Conservation (phyloP, 768 basidiomycete genomes). For the Coprinopsis marcescibilis region DNA sequence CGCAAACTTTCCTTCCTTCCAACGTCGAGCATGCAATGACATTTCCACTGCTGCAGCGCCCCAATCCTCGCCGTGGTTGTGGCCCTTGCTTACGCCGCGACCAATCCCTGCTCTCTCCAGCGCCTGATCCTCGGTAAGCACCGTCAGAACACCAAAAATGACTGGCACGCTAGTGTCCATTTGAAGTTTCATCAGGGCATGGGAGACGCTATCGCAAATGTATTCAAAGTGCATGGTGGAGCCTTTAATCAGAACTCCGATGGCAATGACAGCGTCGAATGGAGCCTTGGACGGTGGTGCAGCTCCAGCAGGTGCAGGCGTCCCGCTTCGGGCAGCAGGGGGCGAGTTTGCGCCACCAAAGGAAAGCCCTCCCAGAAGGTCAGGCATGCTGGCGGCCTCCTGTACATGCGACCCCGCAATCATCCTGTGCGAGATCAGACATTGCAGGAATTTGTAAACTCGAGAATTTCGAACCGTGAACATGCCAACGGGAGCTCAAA, state of each 20-base stretch:
- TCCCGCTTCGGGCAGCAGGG: slow-evolving; percentile 37
- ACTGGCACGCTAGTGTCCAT: slow-evolving; percentile 91
- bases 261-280: slow-evolving; percentile 94
- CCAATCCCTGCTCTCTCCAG: slow-evolving; percentile 90
- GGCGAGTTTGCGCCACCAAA: slow-evolving; percentile 30
- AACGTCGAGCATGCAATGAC: slow-evolving; percentile 59
- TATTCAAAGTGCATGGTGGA: slow-evolving; percentile 99
- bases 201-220: slow-evolving; percentile 90
- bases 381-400: slow-evolving; percentile 68
- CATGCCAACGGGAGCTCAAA: slow-evolving; percentile 91
- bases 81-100: slow-evolving; percentile 61
- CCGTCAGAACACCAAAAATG: slow-evolving; percentile 94
- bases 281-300: slow-evolving; percentile 46
- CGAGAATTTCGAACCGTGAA: slow-evolving; percentile 54
- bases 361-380: slow-evolving; percentile 67
- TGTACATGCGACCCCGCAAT: slow-evolving; percentile 86
- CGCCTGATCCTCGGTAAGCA: slow-evolving; percentile 90
- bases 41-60: slow-evolving; percentile 95
- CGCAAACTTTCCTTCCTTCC: slow-evolving; percentile 66
- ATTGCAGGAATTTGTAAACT: slow-evolving; percentile 9
- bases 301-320: slow-evolving; percentile 41
- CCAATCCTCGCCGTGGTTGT: slow-evolving; percentile 99
- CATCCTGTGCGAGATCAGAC: slow-evolving; percentile 46
- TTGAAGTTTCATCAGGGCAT: slow-evolving; percentile 92
- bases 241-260: slow-evolving; percentile 98